Evolutionary conservation across 352 stramenopile species (phyloP), one percentile per base, ranked within the genome.

Genomic region (Phytopythium cucurbitacearum): DNA sequence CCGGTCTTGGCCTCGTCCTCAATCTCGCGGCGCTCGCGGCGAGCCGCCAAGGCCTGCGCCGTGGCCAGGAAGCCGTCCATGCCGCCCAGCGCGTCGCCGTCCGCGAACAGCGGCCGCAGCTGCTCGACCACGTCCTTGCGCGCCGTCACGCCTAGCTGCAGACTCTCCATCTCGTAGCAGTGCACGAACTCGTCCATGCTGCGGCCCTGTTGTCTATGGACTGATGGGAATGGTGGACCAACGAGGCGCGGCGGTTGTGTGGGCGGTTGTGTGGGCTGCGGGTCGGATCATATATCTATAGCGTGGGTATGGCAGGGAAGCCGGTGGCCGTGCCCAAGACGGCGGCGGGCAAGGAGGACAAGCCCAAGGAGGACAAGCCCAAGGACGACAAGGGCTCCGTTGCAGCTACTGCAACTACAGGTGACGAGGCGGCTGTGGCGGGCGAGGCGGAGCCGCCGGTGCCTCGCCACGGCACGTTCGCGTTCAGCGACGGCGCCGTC

Each of bases 131-230:
- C 67, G 42, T 89, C 78, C 41, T 69, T 73, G 15, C 78, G 64
- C 10, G 78, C 75, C 33, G 71, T 89, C 56, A 87, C 76, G 41
- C 78, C 78, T 33, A 87, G 61, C 56, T 79, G 64, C 37, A 89
- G 57, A 33, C 78, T 89, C 67, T 89, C 78, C 78, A 89, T 89
- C 69, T 89, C 78, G 56, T 89, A 89, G 50, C 64, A 56, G 58
- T 89, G 78, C 42, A 82, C 39, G 51, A 89, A 89, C 60, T 87
- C 78, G 51, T 83, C 71, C 73, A 89, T 87, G 35, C 51, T 57
- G 12, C 39, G n/a, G 15, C 28, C 28, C n/a, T 38, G 38, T 0
- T 2, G 1, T 16, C 21, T 7, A n/a, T 7, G 28, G 12, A 21
- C 8, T 10, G 12, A 34, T 38, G 6, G 33, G 11, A 39, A 55